Conservation (phyloP, 2,329 filamentous ascomycete genomes). For the Zymoseptoria tritici region DNA sequence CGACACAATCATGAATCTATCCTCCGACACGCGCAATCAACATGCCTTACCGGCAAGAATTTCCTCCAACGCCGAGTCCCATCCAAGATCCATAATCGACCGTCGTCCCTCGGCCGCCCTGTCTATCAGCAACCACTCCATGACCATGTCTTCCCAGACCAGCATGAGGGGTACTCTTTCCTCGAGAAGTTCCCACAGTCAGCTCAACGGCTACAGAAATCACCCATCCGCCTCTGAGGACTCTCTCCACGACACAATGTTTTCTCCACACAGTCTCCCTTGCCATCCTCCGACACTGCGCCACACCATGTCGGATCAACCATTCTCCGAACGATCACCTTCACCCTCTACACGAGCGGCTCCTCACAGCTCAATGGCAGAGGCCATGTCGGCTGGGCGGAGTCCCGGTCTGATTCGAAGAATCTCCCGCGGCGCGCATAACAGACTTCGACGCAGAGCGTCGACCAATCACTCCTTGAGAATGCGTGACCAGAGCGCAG, state of each 20-base stretch:
- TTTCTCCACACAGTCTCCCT: constrained; percentile 15
- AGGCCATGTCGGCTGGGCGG: constrained; percentile 50
- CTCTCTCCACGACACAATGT: constrained; percentile 15
- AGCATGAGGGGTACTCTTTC: constrained; percentile 5
- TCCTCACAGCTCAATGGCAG: constrained; percentile 51
- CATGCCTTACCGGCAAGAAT: constrained; percentile 13
- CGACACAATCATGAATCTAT: constrained; percentile 18
- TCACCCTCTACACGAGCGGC: constrained; percentile 41
- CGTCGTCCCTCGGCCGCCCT: constrained; percentile 8
- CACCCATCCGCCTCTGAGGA: constrained; percentile 16
- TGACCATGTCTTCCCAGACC: constrained; percentile 10
- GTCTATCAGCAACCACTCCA: constrained; percentile 11
- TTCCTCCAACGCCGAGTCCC: constrained; percentile 11
- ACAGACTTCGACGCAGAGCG: constrained; percentile 63
- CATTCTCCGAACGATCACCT: constrained; percentile 44
- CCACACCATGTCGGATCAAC: constrained; percentile 20
- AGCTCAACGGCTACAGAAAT: constrained; percentile 15
- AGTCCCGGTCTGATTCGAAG: constrained; percentile 66
- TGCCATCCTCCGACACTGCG: constrained; percentile 8
- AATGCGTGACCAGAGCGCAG: constrained; percentile 79
- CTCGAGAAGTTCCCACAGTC: constrained; percentile 21
- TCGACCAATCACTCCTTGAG: constrained; percentile 65
- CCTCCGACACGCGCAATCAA: constrained; percentile 14
- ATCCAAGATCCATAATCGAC: constrained; percentile 11
- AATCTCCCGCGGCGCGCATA: constrained; percentile 72